Conservation (phyloP, 176 grass and related monocot species). For the Stipa capillata region DNA sequence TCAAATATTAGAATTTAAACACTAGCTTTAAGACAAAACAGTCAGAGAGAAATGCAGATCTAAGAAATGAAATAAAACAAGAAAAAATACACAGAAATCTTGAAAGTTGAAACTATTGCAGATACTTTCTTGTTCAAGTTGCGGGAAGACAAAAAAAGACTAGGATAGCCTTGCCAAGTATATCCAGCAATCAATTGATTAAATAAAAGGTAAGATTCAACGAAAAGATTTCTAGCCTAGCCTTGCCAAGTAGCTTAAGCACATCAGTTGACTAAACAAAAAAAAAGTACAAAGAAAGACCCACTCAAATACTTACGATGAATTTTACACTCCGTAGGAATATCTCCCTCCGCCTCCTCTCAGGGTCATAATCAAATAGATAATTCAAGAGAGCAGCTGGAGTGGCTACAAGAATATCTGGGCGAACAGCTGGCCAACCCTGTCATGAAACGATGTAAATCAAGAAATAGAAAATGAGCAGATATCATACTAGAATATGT, state of each 20-base stretch:
- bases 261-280: not conserved
- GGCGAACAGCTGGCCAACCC: conserved; percentile 78
- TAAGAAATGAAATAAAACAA: conserved; percentile 10
- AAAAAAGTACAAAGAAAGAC: not conserved
- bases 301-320: conserved; percentile 45
- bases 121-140: not conserved
- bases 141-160: not conserved
- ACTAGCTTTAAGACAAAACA: not conserved
- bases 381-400: conserved; percentile 95
- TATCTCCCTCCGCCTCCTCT: conserved; percentile 54
- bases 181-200: not conserved
- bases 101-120: not conserved
- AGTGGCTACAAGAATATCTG: conserved; percentile 85
- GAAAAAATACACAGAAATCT: not conserved
- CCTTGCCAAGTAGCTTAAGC: not conserved
- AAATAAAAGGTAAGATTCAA: not conserved
- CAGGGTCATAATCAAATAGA: conserved; percentile 82
- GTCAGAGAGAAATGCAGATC: not conserved
- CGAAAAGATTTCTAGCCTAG: not conserved
- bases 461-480: not conserved
- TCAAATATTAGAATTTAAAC: not conserved
- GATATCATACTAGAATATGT: conserved; percentile 17
- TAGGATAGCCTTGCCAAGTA: not conserved
- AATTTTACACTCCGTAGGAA: conserved; percentile 74
- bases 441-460: conserved; percentile 26